Conservation (phyloP, 768 basidiomycete genomes). For the Naganishia onofrii region DNA sequence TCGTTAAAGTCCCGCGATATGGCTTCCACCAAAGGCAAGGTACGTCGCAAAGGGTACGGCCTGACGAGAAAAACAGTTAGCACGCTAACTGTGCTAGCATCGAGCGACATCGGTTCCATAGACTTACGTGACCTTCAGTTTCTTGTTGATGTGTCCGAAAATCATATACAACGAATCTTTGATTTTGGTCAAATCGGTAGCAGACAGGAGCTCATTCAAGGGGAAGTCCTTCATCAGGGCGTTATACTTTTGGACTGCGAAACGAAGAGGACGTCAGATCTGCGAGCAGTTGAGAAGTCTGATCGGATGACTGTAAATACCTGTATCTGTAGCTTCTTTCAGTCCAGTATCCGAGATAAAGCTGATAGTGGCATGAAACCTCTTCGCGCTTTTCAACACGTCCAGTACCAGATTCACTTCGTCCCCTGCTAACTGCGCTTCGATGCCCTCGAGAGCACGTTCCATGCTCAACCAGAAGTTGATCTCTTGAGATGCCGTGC, state of each 20-base stretch:
- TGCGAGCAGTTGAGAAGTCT: neutral
- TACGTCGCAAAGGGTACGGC: slow-evolving; percentile 92
- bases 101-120: neutral
- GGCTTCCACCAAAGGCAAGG: slow-evolving; percentile 93
- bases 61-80: slow-evolving; percentile 33
- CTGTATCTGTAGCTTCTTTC: slow-evolving; percentile 85
- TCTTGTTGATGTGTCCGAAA: slow-evolving; percentile 91
- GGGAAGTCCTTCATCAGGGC: slow-evolving; percentile 99
- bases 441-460: slow-evolving; percentile 86
- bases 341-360: slow-evolving; percentile 97
- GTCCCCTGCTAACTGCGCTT: slow-evolving; percentile 83
- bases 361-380: slow-evolving; percentile 94
- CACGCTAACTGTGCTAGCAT: neutral
- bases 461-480: slow-evolving; percentile 98
- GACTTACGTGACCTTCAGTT: slow-evolving; percentile 74
- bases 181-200: slow-evolving; percentile 92
- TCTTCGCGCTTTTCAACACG: slow-evolving; percentile 88
- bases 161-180: slow-evolving; percentile 82
- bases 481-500: slow-evolving; percentile 97
- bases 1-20: slow-evolving; percentile 98
- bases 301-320: slow-evolving; percentile 54
- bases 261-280: slow-evolving; percentile 6
- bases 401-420: slow-evolving; percentile 71
- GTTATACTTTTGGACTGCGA: slow-evolving; percentile 90
- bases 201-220: slow-evolving; percentile 89